A percentile compares a stretch with the other conserved stretches of the same genome.
Evolutionary conservation across 352 stramenopile species (phyloP).

Genomic region (Phytophthora lateralis): DNA sequence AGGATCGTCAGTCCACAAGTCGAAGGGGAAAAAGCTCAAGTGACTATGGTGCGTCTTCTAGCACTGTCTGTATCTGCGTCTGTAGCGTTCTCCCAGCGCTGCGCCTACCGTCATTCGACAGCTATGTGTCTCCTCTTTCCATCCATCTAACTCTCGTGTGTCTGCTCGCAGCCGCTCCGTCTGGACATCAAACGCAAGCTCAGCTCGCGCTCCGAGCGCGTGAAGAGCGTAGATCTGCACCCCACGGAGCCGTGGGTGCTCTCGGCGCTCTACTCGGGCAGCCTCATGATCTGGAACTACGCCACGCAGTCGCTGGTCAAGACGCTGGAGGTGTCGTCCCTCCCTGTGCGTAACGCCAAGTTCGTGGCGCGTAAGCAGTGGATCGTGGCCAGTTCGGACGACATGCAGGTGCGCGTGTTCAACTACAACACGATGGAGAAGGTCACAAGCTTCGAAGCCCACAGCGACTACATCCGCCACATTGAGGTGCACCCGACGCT

Average conservation of each 20-base stretch:
- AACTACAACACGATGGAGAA: conserved; percentile 99
- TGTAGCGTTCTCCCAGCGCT: neutral
- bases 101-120: neutral
- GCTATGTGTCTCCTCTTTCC: conserved; percentile 8
- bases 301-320: conserved; percentile 95
- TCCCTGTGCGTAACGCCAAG: conserved; percentile 94
- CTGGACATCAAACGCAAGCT: conserved; percentile 95
- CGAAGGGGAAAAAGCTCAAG: neutral
- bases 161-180: conserved; percentile 57
- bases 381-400: conserved; percentile 95
- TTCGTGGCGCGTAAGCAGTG: conserved; percentile 98
- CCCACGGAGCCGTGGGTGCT: conserved; percentile 98
- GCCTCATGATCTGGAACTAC: conserved; percentile 99
- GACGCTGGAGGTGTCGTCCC: conserved; percentile 96
- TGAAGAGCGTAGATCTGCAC: conserved; percentile 99
- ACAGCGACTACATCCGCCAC: conserved; percentile 99
- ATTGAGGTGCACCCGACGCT: conserved; percentile 97
- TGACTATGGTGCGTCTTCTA: conserved; percentile 14
- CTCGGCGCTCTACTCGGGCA: conserved; percentile 96
- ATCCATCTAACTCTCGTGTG: conserved; percentile 15
- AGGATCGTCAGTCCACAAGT: conserved; percentile 6
- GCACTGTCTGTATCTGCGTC: neutral
- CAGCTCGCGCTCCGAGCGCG: conserved; percentile 94
- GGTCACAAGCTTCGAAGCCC: conserved; percentile 94
- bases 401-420: conserved; percentile 98